Conservation (phyloP, 2,329 filamentous ascomycete species). For the Aspergillus niger region DNA sequence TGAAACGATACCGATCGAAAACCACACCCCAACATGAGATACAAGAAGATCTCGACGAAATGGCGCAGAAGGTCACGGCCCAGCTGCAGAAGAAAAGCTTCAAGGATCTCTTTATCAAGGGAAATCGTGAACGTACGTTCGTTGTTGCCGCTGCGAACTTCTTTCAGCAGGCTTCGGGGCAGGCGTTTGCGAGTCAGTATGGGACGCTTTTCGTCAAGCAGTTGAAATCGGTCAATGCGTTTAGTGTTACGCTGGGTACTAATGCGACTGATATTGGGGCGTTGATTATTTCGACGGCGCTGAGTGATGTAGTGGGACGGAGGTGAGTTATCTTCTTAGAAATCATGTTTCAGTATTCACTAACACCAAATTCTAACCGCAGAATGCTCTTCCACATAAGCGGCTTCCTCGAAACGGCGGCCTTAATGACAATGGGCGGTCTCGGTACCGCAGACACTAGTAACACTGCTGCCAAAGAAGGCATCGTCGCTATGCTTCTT, state of each 20-base stretch:
- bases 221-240: constrained; percentile 7
- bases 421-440: background rate
- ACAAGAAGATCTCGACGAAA: background rate
- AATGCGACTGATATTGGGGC: background rate
- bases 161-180: constrained; percentile 3
- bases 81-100: background rate
- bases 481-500: background rate
- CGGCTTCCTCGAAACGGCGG: background rate
- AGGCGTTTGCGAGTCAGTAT: constrained; percentile 3
- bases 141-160: constrained; percentile 1
- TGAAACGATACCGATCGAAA: background rate
- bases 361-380: too few species aligned
- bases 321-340: background rate
- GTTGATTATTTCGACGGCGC: background rate
- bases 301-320: background rate
- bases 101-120: background rate
- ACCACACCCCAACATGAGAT: background rate
- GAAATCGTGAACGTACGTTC: background rate
- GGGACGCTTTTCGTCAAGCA: constrained; percentile 6
- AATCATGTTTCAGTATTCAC: too few species aligned
- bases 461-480: background rate
- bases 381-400: constrained; percentile 4
- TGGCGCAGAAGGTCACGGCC: background rate
- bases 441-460: background rate
- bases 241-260: background rate